Evolutionary conservation across 1,284 basidiomycete species (phyloP), one percentile per base, ranked within the genome.

Genomic region (Agroathelia rolfsii): DNA sequence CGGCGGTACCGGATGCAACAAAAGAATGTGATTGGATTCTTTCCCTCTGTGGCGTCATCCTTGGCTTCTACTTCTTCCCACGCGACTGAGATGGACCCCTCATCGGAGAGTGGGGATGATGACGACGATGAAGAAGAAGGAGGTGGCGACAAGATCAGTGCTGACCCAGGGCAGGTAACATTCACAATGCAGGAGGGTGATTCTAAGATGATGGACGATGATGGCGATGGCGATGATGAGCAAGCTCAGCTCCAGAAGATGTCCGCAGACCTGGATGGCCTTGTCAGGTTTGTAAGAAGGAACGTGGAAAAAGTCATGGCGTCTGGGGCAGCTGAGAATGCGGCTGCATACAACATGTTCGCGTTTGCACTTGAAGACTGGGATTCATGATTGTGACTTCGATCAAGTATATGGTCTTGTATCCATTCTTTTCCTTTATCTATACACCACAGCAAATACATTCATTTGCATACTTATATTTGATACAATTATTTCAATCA

Each of bases 331-430:
- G 61, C 60, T 11, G 72, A 78, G 29, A 71, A 64, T 20, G 69
- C 71, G 7, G 53, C 71, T 17, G 61, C 74, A 1, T 89, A 86
- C 55, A 75, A 69, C 0, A 69, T 85, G 33, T 59, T 90, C 28
- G 76, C 77, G 3, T 87, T 89, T 52, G 63, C 71, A 21, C 58
- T 90, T 32, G 79, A 87, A 37, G 85, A 88, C 47, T 89, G 87
- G 86, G 80, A 81, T 55, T 54, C 38, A 12, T 55, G 36, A 30
- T 29, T 17, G 5, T 5, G 25, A 11, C 5, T 7, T 5, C 25
- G 16, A 26, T 12, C 5, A 15, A 6, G 25, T n/a, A 26, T 26
- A 26, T 11, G 5, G 12, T 13, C 25, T 26, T 5, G n/a, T n/a
- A n/a, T n/a, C n/a, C n/a, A n/a, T n/a, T n/a, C n/a, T n/a, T n/a